Evolutionary conservation across 768 basidiomycete genomes (phyloP).

Genomic region (Boletus reticulatus): DNA sequence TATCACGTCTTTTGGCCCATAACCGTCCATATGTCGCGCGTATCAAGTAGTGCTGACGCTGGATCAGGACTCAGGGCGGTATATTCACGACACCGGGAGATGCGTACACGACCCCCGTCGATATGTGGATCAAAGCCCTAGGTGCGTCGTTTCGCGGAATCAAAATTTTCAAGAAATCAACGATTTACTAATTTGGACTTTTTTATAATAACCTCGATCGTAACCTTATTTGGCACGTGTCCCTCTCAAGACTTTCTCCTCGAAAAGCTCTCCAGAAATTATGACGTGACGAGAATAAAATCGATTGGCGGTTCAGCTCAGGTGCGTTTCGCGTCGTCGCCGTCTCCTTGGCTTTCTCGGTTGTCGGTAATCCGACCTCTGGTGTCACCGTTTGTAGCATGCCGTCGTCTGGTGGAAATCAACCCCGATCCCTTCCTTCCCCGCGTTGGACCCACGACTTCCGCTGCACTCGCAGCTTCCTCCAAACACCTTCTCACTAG

Average conservation of each 20-base stretch:
- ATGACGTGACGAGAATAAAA: constrained; percentile 70
- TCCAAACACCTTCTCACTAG: constrained; percentile 63
- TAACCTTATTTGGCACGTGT: constrained; percentile 30
- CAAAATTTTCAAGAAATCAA: constrained; percentile 51
- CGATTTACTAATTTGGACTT: constrained; percentile 34
- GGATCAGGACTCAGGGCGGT: constrained; percentile 73
- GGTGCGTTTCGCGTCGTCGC: constrained; percentile 37
- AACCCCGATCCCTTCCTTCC: constrained; percentile 68
- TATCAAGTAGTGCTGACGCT: constrained; percentile 18
- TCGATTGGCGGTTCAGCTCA: constrained; percentile 79
- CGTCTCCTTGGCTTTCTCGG: background rate
- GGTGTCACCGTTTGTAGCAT: constrained; percentile 37
- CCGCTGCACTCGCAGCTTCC: constrained; percentile 69
- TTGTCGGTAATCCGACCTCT: constrained; percentile 5
- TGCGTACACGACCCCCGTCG: constrained; percentile 83
- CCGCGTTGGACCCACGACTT: constrained; percentile 68
- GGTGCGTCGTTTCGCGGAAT: constrained; percentile 58
- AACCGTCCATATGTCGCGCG: constrained; percentile 8
- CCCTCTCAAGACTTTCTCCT: constrained; percentile 59
- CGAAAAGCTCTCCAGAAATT: constrained; percentile 67
- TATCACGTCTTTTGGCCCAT: background rate
- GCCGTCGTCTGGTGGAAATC: constrained; percentile 89
- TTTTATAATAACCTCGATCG: constrained; percentile 33
- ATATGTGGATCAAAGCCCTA: constrained; percentile 88
- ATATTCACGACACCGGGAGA: constrained; percentile 86